phyloP scores from a whole-genome alignment of 2,329 filamentous ascomycete genomes.

The Dothideomycetes sp. region DNA sequence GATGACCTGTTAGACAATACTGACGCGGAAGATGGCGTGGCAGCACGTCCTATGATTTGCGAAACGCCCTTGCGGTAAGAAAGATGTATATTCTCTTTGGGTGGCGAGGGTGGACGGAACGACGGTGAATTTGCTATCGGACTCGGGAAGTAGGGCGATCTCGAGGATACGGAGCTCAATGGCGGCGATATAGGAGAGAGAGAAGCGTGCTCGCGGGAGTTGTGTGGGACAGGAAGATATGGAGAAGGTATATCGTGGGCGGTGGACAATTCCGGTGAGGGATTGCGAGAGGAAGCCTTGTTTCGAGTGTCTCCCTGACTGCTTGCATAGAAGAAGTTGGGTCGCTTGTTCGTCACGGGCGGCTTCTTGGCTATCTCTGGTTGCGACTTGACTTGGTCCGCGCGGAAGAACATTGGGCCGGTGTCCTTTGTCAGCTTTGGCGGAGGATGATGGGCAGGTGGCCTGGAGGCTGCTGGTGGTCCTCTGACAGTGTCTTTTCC shows the following conservation, averaged over 20 bases:
- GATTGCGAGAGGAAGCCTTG: conserved; percentile 25
- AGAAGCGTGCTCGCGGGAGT: background rate
- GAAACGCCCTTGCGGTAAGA: conserved; percentile 39
- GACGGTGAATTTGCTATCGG: conserved; percentile 6
- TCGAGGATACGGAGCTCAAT: conserved; percentile 16
- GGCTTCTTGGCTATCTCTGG: conserved; percentile 13
- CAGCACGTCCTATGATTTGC: conserved; percentile 28
- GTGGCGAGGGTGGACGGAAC: conserved; percentile 31
- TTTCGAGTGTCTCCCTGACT: conserved; percentile 30
- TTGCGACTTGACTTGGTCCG: conserved; percentile 56
- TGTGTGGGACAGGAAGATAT: conserved; percentile 1
- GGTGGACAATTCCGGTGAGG: too few relatives aligned
- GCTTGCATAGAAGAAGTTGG: conserved; percentile 42
- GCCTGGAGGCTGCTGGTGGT: background rate
- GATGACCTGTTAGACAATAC: background rate
- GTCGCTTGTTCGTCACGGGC: conserved; percentile 30
- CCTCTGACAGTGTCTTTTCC: background rate
- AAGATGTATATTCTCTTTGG: conserved; percentile 36
- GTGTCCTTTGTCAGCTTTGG: conserved; percentile 1
- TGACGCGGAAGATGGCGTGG: background rate
- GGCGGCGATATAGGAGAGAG: conserved; percentile 22
- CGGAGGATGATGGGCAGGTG: conserved; percentile 1
- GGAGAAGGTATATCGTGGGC: conserved; percentile 4
- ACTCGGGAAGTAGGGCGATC: conserved; percentile 21
- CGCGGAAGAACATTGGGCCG: conserved; percentile 66